Evolutionary conservation across 768 basidiomycete species (phyloP), one percentile per base, ranked within the genome.

Genomic region (Boletus sensibilis): DNA sequence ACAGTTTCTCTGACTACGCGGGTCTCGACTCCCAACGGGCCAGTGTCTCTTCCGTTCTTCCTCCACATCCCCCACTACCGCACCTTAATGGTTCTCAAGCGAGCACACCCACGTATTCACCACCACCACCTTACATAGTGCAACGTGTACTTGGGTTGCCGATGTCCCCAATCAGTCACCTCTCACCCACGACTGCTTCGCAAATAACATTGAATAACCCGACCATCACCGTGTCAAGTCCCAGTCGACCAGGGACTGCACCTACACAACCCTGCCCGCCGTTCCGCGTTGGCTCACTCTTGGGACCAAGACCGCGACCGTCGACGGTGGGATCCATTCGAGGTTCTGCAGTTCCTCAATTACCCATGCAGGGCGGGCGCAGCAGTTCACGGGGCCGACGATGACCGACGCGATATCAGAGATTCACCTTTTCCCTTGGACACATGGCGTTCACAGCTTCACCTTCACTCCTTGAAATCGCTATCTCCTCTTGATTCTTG

Each of bases 61-160:
- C 76, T n/a, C 72, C 76, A 3, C 79, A 78, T 27, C 75, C 79
- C 5, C 73, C 76, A 7, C 66, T 79, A 12, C 76, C 76, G 46
- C 64, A 60, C 40, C 53, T 39, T 16, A 59, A 61, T 25, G 57
- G 62, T 16, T 66, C 66, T 12, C 68, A 66, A 20, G n/a, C 57
- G 4, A 61, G 38, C 27, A 51, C 56, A 3, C 61, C 59, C 10
- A 37, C 40, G 9, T 62, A 50, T 34, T 25, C 68, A 3, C 57
- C 61, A 2, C 69, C 67, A 1, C 71, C 70, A 0, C 68, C 64
- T 34, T 72, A 72, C 57, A 62, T 72, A 27, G 70, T 72, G 16
- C 70, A 65, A 21, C 72, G 70, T 34, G 70, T 72, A 0, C 72
- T 72, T 20, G 70, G 70, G 21, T 50, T 68, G 34, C 50, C 68